Conservation (phyloP, 116 monocot species). For the Zostera marina region DNA sequence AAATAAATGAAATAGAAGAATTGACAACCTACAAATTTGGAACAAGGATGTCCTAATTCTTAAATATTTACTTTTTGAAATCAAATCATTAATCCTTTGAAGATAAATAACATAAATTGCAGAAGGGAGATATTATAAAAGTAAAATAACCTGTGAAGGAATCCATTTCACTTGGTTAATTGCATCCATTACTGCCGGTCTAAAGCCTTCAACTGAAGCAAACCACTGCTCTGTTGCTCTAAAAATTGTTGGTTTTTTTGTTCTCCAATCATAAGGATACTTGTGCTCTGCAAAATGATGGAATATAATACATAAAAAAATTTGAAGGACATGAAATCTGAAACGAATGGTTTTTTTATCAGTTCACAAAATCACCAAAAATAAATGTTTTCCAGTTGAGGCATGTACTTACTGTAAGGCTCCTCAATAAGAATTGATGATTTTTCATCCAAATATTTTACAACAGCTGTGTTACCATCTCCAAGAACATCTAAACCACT, state of each 20-base stretch:
- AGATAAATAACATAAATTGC: not conserved
- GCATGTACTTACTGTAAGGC: constrained; percentile 63
- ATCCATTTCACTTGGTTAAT: constrained; percentile 77
- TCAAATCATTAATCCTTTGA: not conserved
- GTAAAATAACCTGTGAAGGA: constrained; percentile 57
- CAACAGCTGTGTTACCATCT: constrained; percentile 71
- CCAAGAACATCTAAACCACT: constrained; percentile 79
- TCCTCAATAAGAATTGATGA: constrained; percentile 62
- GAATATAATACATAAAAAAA: not conserved
- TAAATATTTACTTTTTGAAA: not conserved
- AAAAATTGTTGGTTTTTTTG: constrained; percentile 97
- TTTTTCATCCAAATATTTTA: constrained; percentile 53
- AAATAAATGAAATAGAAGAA: too few relatives aligned
- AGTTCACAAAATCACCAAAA: too few relatives aligned
- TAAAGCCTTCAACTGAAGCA: constrained; percentile 93
- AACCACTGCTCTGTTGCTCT: constrained; percentile 99
- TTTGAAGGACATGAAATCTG: not conserved
- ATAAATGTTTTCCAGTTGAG: too few relatives aligned
- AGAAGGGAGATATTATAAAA: not conserved
- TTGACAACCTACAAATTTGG: too few relatives aligned
- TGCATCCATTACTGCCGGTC: constrained; percentile 76
- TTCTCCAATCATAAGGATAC: constrained; percentile 99
- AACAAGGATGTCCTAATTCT: too few relatives aligned
- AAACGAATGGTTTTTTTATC: not conserved
- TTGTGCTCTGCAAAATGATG: constrained; percentile 53